phyloP scores from a whole-genome alignment of 257 asterid genomes.

The Penstemon eatonii region DNA sequence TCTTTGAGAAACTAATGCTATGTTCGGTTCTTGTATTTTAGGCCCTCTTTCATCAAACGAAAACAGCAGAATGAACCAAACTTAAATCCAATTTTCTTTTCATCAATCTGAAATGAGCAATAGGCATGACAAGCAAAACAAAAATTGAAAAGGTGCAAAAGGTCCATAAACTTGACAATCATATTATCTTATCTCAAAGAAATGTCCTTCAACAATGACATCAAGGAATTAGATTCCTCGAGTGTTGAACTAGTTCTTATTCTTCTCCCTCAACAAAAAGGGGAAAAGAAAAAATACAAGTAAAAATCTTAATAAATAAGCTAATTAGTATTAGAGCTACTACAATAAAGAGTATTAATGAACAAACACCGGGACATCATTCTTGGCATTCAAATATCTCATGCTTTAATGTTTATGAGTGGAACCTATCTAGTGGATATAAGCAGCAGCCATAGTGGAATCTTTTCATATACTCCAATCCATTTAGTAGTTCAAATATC shows the following conservation, averaged over 20 bases:
- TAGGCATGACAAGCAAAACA: neutral
- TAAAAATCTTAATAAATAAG: neutral
- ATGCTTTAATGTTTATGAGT: slow-evolving; percentile 28
- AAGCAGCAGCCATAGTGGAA: slow-evolving; percentile 37
- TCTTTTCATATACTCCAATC: slow-evolving; percentile 24
- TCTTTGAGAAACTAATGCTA: neutral
- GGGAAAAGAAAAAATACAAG: neutral
- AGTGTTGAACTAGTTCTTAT: neutral
- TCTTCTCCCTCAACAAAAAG: neutral
- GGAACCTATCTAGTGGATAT: slow-evolving; percentile 41
- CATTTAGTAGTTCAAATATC: slow-evolving; percentile 22
- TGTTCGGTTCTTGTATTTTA: too few species aligned
- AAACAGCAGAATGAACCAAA: too few species aligned
- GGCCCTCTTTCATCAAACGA: too few species aligned
- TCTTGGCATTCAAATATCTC: slow-evolving; percentile 28
- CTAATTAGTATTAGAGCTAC: neutral
- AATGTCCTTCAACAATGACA: too few species aligned
- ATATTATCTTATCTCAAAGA: too few species aligned
- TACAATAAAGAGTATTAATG: slow-evolving; percentile 12
- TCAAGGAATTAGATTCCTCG: slow-evolving; percentile 35
- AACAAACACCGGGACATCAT: slow-evolving; percentile 26
- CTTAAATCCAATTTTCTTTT: neutral
- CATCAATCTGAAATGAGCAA: neutral
- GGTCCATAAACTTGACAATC: too few species aligned
- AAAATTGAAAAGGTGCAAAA: neutral